A percentile compares a stretch with the other conserved stretches of the same genome.
These are phyloP conservation scores for Tricholoma bakamatsutake DNA, from an alignment of 768 basidiomycete species.

Conservation along the genomic window DNA sequence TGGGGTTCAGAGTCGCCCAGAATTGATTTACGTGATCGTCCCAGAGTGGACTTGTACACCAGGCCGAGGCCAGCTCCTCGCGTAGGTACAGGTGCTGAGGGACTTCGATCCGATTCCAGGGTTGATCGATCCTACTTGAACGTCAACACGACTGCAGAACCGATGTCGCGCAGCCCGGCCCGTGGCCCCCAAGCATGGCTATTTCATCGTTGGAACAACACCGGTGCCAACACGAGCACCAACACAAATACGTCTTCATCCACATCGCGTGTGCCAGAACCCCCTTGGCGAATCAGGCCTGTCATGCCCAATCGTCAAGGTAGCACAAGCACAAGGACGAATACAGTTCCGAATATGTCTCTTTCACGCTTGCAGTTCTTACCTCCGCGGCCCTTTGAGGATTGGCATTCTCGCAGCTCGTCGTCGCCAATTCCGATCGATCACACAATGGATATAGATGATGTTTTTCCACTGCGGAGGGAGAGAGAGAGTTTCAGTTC, in stretches of 20 bases:
- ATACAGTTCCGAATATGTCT: background rate
- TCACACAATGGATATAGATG: background rate
- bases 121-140: background rate
- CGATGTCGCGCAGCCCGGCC: background rate
- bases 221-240: background rate
- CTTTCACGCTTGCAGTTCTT: background rate
- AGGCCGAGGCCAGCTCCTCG: background rate
- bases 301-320: background rate
- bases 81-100: background rate
- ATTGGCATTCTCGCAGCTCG: background rate
- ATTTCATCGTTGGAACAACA: background rate
- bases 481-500: background rate
- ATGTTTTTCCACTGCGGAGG: background rate
- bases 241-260: background rate
- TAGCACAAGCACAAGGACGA: background rate
- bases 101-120: background rate
- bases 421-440: background rate
- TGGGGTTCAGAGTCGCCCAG: background rate
- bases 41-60: background rate
- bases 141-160: background rate
- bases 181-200: background rate
- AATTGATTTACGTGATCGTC: background rate
- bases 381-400: background rate
- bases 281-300: background rate
- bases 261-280: background rate